Evolutionary conservation across 768 basidiomycete genomes (phyloP).

Genomic region (Suillus variegatus): DNA sequence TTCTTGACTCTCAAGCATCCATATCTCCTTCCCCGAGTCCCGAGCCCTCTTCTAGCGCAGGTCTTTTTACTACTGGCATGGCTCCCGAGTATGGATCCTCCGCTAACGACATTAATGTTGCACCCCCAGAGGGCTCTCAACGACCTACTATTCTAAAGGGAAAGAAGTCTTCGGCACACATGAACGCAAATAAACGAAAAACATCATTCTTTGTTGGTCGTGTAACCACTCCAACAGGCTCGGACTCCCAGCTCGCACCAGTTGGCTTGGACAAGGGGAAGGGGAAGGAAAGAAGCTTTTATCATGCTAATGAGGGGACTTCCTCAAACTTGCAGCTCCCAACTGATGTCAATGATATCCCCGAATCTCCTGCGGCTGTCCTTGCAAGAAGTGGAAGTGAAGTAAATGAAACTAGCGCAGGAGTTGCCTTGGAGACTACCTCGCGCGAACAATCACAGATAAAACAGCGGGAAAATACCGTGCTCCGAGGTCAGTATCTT

Average conservation of each 20-base stretch:
- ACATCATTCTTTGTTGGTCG: neutral
- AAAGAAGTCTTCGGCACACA: neutral
- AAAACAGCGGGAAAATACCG: constrained; percentile 47
- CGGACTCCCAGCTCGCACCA: neutral
- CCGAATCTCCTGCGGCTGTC: constrained; percentile 64
- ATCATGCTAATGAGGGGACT: constrained; percentile 16
- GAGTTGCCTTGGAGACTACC: constrained; percentile 41
- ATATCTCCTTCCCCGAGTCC: neutral
- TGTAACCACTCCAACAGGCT: neutral
- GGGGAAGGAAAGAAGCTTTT: constrained; percentile 23
- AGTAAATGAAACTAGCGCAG: constrained; percentile 65
- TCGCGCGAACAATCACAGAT: constrained; percentile 20
- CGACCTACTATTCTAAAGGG: constrained; percentile 27
- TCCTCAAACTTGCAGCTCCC: neutral
- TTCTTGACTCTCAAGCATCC: neutral
- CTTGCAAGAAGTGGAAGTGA: constrained; percentile 59
- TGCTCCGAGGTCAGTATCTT: constrained; percentile 68
- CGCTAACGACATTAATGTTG: constrained; percentile 7
- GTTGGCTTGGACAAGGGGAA: constrained; percentile 21
- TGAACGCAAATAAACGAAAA: neutral
- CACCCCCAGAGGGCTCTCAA: constrained; percentile 14
- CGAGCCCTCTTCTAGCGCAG: constrained; percentile 24
- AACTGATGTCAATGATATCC: constrained; percentile 26
- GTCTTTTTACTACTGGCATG: constrained; percentile 19
- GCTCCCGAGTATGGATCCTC: constrained; percentile 11